Evolutionary conservation across 805 yeast species (phyloP), one percentile per base, ranked within the genome.

Genomic region (Ogataea philodendri): DNA sequence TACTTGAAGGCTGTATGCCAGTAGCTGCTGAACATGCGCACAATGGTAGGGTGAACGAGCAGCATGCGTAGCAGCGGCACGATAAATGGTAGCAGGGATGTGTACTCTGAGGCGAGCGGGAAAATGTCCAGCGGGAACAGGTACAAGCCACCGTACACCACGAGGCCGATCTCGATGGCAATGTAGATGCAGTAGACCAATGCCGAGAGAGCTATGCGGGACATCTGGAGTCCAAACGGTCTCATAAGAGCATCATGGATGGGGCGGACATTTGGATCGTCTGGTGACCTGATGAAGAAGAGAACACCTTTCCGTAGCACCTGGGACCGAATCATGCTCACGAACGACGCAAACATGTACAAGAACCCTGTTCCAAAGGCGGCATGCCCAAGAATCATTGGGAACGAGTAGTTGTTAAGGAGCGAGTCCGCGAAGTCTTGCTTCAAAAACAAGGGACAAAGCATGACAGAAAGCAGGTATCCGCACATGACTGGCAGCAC

Each of bases 251-350:
- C 93, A 55, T 89, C 96, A 46, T 87, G 90, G 26, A 90, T 72
- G 9, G 93, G 74, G 46, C 90, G 77, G 29, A 87, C 80, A 49
- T 85, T 83, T 24, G 95, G 96, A 55, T 93, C 97, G 49, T 88
- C 96, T 4, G 96, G 96, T 15, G 95, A 87, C 49, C 96, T 74
- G 42, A 93, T 84, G 63, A 93, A 93, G 58, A 78, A 93, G 30
- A 93, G 66, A 7, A 86, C 96, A 9, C 98, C 99, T 0, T 84
- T 81, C 37, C 99, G 73, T 40, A 90, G 69, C 24, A 87, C 78
- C 41, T 67, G 62, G 28, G 72, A 65, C 43, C 98, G 70, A 14
- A 81, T 72, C 88, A 88, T 81, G 13, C 94, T 84, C 19, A 90
- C 88, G 60, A 78, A 90, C 31, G 83, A 64, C 1, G 97, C 95